Percentiles rank a stretch among this genome's conserved stretches.
Conservation (phyloP, 805 yeast species). For the Zygoascus biomembranicola region DNA sequence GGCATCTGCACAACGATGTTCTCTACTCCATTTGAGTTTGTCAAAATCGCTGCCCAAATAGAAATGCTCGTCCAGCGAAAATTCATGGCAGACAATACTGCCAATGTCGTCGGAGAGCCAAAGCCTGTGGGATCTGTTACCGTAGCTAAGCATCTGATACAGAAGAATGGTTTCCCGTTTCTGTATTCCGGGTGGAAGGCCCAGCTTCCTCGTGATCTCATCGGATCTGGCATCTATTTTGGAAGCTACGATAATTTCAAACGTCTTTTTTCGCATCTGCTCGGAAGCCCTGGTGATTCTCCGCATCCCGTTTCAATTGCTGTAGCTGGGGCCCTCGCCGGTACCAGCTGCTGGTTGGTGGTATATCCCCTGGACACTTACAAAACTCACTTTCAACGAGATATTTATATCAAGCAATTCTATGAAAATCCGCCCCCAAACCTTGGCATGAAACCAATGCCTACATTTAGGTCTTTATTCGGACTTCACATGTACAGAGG, state of each 20-base stretch:
- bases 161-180: conserved; percentile 52
- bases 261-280: conserved; percentile 26
- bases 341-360: conserved; percentile 63
- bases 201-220: conserved; percentile 45
- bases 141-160: conserved; percentile 46
- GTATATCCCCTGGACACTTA: conserved; percentile 79
- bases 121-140: conserved; percentile 31
- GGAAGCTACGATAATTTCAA: conserved; percentile 70
- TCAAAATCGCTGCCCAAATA: conserved; percentile 74
- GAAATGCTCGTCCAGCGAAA: conserved; percentile 34
- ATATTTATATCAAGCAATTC: conserved; percentile 60
- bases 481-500: conserved; percentile 61
- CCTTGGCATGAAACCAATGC: conserved; percentile 27
- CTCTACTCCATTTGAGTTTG: conserved; percentile 78
- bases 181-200: conserved; percentile 52
- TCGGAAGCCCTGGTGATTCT: conserved; percentile 9
- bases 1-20: conserved; percentile 48
- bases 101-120: conserved; percentile 3
- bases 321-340: conserved; percentile 72
- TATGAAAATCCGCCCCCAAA: neutral
- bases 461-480: conserved; percentile 29
- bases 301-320: conserved; percentile 42
- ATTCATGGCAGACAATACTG: conserved; percentile 10
- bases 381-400: conserved; percentile 68
- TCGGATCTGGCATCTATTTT: conserved; percentile 67